Conservation (phyloP, 768 basidiomycete genomes). For the Goffeauzyma gilvescens region DNA sequence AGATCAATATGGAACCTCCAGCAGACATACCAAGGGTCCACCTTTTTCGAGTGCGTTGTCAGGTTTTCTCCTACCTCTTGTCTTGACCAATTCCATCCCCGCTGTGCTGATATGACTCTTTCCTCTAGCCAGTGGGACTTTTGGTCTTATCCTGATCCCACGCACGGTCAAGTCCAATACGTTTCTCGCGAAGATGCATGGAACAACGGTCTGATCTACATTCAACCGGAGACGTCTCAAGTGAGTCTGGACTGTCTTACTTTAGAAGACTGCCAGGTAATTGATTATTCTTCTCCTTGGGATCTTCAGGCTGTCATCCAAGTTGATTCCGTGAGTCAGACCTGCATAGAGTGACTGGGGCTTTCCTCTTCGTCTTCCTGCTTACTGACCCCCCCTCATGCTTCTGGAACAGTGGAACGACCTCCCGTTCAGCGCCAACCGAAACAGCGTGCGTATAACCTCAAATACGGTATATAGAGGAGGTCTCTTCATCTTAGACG, state of each 20-base stretch:
- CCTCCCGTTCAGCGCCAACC: background rate
- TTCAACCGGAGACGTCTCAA: constrained; percentile 18
- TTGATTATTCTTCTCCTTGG: background rate
- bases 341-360: too few species aligned
- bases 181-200: constrained; percentile 38
- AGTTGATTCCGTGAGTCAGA: background rate
- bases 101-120: background rate
- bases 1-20: background rate
- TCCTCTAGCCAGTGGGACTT: constrained; percentile 48
- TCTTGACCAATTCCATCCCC: background rate
- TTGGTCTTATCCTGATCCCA: constrained; percentile 47
- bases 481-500: constrained; percentile 61
- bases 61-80: background rate
- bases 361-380: background rate
- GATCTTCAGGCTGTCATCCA: background rate
- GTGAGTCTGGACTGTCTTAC: background rate
- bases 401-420: background rate
- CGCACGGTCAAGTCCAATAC: constrained; percentile 50
- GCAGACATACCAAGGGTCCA: background rate
- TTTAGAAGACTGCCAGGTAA: background rate
- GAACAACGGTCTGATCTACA: constrained; percentile 42
- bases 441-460: constrained; percentile 41
- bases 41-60: constrained; percentile 1
- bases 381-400: background rate
- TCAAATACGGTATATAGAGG: constrained; percentile 44